Conservation (phyloP, 306 rosid species). For the Quercus dentata region DNA sequence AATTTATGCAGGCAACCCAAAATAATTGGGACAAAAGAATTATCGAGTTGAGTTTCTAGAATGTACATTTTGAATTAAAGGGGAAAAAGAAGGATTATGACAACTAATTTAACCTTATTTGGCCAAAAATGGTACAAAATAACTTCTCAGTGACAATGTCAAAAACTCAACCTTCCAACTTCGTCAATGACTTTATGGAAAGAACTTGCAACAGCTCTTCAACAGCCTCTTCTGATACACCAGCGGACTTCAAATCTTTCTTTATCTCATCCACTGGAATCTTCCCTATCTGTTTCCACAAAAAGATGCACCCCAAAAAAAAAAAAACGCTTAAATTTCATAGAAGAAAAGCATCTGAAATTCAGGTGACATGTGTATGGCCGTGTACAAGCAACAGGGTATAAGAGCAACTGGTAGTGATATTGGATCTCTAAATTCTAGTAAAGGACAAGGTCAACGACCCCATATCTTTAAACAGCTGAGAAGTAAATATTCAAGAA, state of each 20-base stretch:
- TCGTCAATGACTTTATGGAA: conserved; percentile 78
- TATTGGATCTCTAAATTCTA: conserved; percentile 13
- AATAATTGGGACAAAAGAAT: not conserved
- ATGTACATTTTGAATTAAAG: not conserved
- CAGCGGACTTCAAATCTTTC: conserved; percentile 61
- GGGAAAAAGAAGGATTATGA: not conserved
- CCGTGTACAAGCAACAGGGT: conserved; percentile 6
- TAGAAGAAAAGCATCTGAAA: not conserved
- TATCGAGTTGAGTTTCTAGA: not conserved
- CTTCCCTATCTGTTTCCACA: conserved; percentile 67
- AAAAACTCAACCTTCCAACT: conserved; percentile 74
- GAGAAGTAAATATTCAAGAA: not conserved
- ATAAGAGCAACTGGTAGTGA: not conserved
- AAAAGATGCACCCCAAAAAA: not conserved
- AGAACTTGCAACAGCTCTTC: conserved; percentile 82
- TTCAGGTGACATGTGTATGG: not conserved
- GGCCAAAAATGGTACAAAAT: not conserved
- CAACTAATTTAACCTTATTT: not conserved
- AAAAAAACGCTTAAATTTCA: not conserved
- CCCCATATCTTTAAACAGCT: conserved; percentile 6
- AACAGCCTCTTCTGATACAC: conserved; percentile 71
- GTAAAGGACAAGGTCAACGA: not conserved
- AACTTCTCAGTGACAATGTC: not conserved
- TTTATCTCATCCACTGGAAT: conserved; percentile 79
- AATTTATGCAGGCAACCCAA: not conserved